phyloP scores from a whole-genome alignment of 139 green algal genomes.

The Tetraselmis striata region DNA sequence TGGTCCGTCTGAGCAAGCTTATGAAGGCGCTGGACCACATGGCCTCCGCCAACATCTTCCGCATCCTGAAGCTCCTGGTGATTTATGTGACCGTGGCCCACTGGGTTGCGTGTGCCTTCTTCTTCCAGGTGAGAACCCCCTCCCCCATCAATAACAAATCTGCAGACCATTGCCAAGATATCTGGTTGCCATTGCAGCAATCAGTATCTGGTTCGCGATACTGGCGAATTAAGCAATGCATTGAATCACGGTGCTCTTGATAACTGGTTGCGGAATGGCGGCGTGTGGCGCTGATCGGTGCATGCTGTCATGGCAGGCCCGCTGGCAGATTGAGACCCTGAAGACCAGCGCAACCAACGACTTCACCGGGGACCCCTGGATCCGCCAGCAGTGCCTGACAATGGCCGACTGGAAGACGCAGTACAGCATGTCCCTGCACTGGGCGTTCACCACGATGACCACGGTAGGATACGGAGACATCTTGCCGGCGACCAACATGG shows the following conservation, averaged over 20 bases:
- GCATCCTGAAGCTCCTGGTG: not conserved
- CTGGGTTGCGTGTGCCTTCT: not conserved
- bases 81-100: not conserved
- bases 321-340: not conserved
- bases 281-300: not conserved
- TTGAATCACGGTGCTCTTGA: no score
- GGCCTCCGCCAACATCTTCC: not conserved
- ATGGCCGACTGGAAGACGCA: not conserved
- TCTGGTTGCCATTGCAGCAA: no score
- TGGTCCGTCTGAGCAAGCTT: not conserved
- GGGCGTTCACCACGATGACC: not conserved
- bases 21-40: not conserved
- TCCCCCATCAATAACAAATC: no score
- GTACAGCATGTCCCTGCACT: not conserved
- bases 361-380: not conserved
- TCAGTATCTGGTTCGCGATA: no score
- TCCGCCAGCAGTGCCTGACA: not conserved
- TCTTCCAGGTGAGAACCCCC: not conserved
- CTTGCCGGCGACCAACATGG: not conserved
- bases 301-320: not conserved
- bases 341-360: not conserved
- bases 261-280: no score
- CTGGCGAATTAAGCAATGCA: no score
- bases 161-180: no score
- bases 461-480: not conserved